phyloP scores from a whole-genome alignment of 257 asterid genomes.

The Gardenia jasminoides region DNA sequence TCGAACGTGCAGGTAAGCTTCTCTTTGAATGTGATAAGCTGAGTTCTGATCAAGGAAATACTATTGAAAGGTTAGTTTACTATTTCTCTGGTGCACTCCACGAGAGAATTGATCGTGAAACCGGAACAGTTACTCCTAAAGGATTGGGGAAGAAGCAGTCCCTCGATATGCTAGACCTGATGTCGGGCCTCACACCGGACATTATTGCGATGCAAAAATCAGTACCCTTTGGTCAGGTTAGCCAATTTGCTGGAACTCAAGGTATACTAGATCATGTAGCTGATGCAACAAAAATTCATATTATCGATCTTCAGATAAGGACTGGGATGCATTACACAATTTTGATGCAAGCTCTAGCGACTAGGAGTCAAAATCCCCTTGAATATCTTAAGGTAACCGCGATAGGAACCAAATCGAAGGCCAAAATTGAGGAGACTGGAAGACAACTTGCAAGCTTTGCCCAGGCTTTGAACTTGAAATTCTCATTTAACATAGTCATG shows the following conservation, averaged over 20 bases:
- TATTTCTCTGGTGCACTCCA: conserved; percentile 53
- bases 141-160: conserved; percentile 28
- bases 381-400: conserved; percentile 61
- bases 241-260: conserved; percentile 53
- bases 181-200: conserved; percentile 11
- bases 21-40: conserved; percentile 33
- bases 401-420: conserved; percentile 32
- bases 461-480: conserved; percentile 33
- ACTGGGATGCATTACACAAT: conserved; percentile 49
- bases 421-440: conserved; percentile 45
- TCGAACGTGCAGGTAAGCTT: conserved; percentile 22
- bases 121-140: conserved; percentile 26
- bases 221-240: conserved; percentile 44
- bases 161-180: conserved; percentile 10
- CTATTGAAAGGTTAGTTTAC: conserved; percentile 33
- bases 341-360: conserved; percentile 65
- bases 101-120: conserved; percentile 48
- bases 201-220: conserved; percentile 36
- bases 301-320: conserved; percentile 50
- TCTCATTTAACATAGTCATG: conserved; percentile 42
- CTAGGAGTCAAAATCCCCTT: conserved; percentile 25
- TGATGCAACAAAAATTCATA: conserved; percentile 44
- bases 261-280: conserved; percentile 45
- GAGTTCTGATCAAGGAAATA: conserved; percentile 14
- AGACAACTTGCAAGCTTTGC: conserved; percentile 47